Evolutionary conservation across 1,139 yeast genomes (phyloP).

Genomic region (Taiozyma sp.): DNA sequence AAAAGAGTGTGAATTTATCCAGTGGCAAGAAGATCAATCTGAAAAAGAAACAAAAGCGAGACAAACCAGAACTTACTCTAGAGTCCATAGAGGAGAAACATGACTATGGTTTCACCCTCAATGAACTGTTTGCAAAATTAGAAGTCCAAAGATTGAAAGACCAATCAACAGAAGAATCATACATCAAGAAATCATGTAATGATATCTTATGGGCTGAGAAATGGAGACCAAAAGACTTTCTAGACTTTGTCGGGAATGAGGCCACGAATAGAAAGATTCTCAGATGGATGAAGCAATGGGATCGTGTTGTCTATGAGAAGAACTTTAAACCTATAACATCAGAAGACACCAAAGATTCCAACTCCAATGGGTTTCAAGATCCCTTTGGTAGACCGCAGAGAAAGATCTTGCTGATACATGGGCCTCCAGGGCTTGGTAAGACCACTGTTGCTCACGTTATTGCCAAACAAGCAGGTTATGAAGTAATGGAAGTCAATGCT

Average conservation of each 20-base stretch:
- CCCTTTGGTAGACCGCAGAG: slow-evolving; percentile 65
- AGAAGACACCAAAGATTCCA: slow-evolving; percentile 3
- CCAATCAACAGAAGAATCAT: slow-evolving; percentile 1
- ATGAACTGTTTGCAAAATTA: slow-evolving; percentile 28
- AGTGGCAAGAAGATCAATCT: slow-evolving; percentile 21
- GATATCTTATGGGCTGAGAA: slow-evolving; percentile 67
- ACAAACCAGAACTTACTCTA: background rate
- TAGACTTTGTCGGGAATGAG: slow-evolving; percentile 82
- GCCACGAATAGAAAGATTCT: slow-evolving; percentile 65
- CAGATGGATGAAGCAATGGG: slow-evolving; percentile 84
- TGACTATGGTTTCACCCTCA: slow-evolving; percentile 32
- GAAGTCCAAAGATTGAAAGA: slow-evolving; percentile 20
- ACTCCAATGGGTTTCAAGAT: slow-evolving; percentile 33
- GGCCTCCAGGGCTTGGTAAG: slow-evolving; percentile 96
- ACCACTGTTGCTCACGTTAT: slow-evolving; percentile 85
- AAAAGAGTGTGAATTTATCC: slow-evolving; percentile 12
- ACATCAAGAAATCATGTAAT: slow-evolving; percentile 1
- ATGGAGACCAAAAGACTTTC: slow-evolving; percentile 70
- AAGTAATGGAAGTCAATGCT: slow-evolving; percentile 83
- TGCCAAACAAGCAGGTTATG: slow-evolving; percentile 79
- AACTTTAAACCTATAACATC: slow-evolving; percentile 18
- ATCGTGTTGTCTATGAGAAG: slow-evolving; percentile 53
- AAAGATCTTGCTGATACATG: slow-evolving; percentile 71
- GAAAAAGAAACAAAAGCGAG: slow-evolving; percentile 12
- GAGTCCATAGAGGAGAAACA: slow-evolving; percentile 3